Evolutionary conservation across 2,329 filamentous ascomycete genomes (phyloP), one percentile per base, ranked within the genome.

Genomic region (Trichoderma sp.): DNA sequence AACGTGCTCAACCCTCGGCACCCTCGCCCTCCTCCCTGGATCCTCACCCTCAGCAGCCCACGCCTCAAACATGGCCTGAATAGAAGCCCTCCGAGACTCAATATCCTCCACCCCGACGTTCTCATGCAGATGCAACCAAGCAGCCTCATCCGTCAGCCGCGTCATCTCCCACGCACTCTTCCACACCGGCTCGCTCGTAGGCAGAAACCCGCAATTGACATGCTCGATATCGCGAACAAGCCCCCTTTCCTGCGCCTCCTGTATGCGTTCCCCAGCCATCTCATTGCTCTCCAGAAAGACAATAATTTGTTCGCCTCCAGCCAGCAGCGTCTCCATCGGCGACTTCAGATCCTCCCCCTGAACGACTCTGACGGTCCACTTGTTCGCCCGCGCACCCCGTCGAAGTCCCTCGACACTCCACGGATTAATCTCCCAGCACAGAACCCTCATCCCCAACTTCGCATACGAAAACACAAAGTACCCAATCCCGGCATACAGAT

Each of bases 381-480:
- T 83, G 73, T 93, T 93, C 34, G 77, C 85, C 51, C 81, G 72
- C 30, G 93, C 91, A 24, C 93, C 94, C 69, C 91, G 85, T 28
- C 88, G 82, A 73, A 98, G 76, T 0, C 91, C 93, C 78, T 97
- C 92, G 41, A 96, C 85, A 69, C 89, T 93, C 89, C 93, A 91
- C 0, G 90, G 89, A 74, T 97, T 97, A 52, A 97, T 80, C 77
- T 98, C 94, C 90, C 92, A 98, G 70, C 92, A 91, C 48, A 95
- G 80, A 1, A 97, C 89, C 56, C 84, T 79, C 71, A 93, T 79
- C 0, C 92, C 92, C 19, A 89, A 84, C 66, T 80, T 82, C 7
- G 88, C 84, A 77, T 97, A 97, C 39, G 87, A 90, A 73, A 97
- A 96, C 3, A 90, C 86, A 77, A 98, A 97, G 77, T 97, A 97